Conservation (phyloP, 495 filamentous ascomycete genomes). For the Daldinia childiae region DNA sequence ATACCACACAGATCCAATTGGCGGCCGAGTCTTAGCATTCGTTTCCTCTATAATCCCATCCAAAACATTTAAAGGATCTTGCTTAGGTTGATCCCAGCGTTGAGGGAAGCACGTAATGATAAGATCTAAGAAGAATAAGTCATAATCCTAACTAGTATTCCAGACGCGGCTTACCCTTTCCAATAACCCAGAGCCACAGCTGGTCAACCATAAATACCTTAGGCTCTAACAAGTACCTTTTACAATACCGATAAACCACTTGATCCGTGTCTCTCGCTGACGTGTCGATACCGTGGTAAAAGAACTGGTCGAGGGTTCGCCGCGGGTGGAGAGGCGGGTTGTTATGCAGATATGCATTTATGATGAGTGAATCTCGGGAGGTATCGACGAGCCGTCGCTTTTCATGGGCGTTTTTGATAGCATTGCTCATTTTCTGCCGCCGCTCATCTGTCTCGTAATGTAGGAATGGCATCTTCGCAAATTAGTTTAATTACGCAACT, state of each 20-base stretch:
- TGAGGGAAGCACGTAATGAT: conserved; percentile 75
- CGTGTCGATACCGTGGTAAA: conserved; percentile 76
- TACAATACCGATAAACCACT: conserved; percentile 73
- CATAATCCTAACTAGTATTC: background rate
- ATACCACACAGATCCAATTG: conserved; percentile 64
- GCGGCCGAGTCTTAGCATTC: conserved; percentile 72
- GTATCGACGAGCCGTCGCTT: conserved; percentile 27
- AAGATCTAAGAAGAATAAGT: conserved; percentile 51
- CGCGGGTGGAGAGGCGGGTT: conserved; percentile 68
- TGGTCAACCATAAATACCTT: conserved; percentile 83
- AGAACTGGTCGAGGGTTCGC: conserved; percentile 75
- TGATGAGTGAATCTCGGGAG: conserved; percentile 69
- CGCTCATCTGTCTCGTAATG: conserved; percentile 71
- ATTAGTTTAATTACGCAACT: conserved; percentile 12
- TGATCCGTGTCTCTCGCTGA: conserved; percentile 72
- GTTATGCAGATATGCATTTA: conserved; percentile 66
- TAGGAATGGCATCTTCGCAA: conserved; percentile 68
- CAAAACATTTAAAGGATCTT: conserved; percentile 73
- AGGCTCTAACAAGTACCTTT: conserved; percentile 57
- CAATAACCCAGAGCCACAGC: conserved; percentile 76
- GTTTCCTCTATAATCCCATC: conserved; percentile 77
- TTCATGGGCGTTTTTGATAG: conserved; percentile 61
- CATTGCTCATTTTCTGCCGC: conserved; percentile 67
- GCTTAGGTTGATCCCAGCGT: conserved; percentile 75
- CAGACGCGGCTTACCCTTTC: conserved; percentile 50